These are phyloP conservation scores for Skeletonema potamos DNA, from an alignment of 108 stramenopile species.

Conservation along the genomic window DNA sequence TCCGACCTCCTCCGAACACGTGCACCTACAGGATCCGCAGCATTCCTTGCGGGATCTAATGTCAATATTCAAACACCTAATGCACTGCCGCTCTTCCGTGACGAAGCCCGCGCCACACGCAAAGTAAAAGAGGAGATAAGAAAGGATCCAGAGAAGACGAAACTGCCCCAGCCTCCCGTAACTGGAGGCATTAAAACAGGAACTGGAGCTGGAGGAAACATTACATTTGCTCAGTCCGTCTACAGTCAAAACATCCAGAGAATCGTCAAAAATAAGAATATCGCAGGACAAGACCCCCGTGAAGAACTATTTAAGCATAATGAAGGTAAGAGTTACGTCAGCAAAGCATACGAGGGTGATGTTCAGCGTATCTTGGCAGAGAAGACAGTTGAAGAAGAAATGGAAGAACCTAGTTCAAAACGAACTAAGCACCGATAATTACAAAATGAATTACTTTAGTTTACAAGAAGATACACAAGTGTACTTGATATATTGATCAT, in stretches of 20 bases:
- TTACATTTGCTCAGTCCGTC: constrained; percentile 70
- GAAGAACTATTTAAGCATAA: constrained; percentile 76
- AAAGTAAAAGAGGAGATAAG: constrained; percentile 58
- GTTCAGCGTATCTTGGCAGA: constrained; percentile 72
- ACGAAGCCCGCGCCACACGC: constrained; percentile 50
- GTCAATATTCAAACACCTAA: constrained; percentile 68
- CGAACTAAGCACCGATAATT: not conserved
- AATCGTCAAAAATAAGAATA: constrained; percentile 60
- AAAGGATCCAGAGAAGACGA: constrained; percentile 59
- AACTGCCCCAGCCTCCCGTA: constrained; percentile 74
- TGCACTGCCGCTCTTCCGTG: constrained; percentile 72
- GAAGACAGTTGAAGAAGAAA: constrained; percentile 83
- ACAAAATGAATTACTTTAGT: not conserved
- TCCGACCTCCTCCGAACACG: constrained; percentile 66
- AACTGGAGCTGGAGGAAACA: constrained; percentile 36
- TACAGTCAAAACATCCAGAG: constrained; percentile 45
- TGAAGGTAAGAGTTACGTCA: constrained; percentile 68
- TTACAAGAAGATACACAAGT: not conserved
- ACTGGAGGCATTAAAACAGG: constrained; percentile 73
- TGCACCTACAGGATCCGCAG: constrained; percentile 70
- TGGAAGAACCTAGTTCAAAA: constrained; percentile 45
- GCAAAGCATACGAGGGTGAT: constrained; percentile 54
- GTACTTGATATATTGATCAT: not conserved
- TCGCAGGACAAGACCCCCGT: constrained; percentile 83
- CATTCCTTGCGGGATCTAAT: constrained; percentile 33